Conservation (phyloP, 108 stramenopile genomes). For the Schizochytrium sp. region DNA sequence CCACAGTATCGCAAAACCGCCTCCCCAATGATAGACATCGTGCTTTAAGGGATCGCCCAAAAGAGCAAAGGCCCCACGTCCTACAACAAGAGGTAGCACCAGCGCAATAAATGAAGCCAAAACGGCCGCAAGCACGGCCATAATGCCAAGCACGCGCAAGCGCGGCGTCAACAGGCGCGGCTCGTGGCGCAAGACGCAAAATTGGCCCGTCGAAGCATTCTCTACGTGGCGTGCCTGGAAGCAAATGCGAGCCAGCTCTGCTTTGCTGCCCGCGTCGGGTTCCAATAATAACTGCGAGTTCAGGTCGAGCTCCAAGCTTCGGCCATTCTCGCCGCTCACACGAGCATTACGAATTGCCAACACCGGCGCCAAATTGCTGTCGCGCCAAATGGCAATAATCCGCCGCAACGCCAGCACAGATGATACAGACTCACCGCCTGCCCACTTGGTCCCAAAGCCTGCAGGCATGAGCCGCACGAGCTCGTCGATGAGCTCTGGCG, state of each 20-base stretch:
- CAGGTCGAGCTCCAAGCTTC: neutral
- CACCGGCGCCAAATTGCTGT: neutral
- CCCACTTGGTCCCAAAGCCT: neutral
- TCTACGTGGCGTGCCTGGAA: neutral
- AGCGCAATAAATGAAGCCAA: conserved; percentile 13
- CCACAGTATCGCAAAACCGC: neutral
- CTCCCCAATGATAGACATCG: neutral
- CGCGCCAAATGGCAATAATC: neutral
- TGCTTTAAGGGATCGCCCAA: neutral
- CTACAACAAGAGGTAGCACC: neutral
- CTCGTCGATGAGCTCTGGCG: neutral
- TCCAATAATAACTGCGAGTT: neutral
- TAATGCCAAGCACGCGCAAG: neutral
- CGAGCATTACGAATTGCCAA: neutral
- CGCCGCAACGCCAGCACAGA: neutral
- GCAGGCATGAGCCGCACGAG: neutral
- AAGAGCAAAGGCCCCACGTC: neutral
- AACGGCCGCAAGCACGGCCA: neutral
- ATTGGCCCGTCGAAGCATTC: neutral
- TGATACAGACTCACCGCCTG: neutral
- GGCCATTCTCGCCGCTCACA: neutral
- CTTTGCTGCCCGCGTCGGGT: neutral
- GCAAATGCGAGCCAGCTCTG: neutral
- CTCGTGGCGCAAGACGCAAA: neutral
- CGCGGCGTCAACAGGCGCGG: neutral